Base-by-base conservation (phyloP, 1,284 basidiomycete species). In the Microstroma glucosiphilum region DNA sequence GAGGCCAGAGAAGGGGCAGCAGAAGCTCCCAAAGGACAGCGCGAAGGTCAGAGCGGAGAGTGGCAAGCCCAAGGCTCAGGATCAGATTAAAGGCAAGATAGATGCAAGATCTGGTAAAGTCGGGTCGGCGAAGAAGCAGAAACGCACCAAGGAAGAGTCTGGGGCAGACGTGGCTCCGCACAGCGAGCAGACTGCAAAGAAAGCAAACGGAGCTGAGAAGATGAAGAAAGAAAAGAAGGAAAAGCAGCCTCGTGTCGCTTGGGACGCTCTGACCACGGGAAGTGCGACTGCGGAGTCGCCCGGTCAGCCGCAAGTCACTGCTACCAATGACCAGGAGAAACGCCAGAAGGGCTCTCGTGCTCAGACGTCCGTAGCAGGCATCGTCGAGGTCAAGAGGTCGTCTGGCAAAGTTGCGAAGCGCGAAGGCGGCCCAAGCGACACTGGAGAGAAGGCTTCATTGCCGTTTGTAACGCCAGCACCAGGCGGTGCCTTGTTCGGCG, bases 311-410 rank as follows among this genome's bases (percentile, higher is more conserved):
- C 4, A 7, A 48, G 46, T n/a, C 46, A 12, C 17, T 7, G 19
- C 7, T 26, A 13, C 51, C 15, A 25, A 48, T 3, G 43, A 21
- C 43, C 15, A 48, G 17, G 43, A 21, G 6, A 21, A 21, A 6
- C 6, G 13, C 43, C 4, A 48, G 43, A 48, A 48, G 43, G 12
- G 17, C 43, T n/a, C 15, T 48, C 15, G 21, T n/a, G 43, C 43
- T 48, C 43, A 48, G 21, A 48, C 43, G 15, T 48, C 51, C n/a
- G 51, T 54, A 6, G 51, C 51, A 13, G 51, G 51, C 15, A 54
- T 54, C 51, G 21, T 54, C 51, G 51, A 54, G 21, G 51, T 54
- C 51, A 54, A 54, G 51, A 48, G 21, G 21, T 4, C 15, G 43
- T 21, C 43, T 48, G 43, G 17, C 43, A 48, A 48, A 17, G 4